Base-by-base conservation (phyloP, 2,329 filamentous ascomycete species). In the Nemania abortiva region DNA sequence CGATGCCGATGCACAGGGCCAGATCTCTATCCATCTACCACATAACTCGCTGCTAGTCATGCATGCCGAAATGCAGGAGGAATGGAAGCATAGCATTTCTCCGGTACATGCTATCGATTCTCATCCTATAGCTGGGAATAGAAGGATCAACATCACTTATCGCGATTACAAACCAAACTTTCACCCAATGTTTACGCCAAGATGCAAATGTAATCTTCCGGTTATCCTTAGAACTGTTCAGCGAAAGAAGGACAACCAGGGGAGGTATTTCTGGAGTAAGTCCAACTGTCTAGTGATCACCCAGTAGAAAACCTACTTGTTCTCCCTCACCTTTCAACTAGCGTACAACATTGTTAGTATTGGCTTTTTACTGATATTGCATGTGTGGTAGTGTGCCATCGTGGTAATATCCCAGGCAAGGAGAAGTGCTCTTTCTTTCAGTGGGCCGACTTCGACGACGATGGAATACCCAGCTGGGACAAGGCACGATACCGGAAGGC, bases 51-150 rank as follows among this genome's bases (percentile, higher is more conserved):
- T 98, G 0, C 86, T 99, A 0, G 86, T 98, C 10, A 98, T 99
- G 96, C 95, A 98, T 77, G 95, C 95, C 0, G 94, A 97, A 78
- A 98, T 97, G 93, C 95, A 98, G 77, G 95, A 98, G 77, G 91
- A 92, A 77, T 98, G 94, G 94, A 98, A 98, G 79, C 96, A 99
- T 79, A 88, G 89, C 73, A 92, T 99, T 52, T 85, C 90, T 0
- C 92, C 94, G 0, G 90, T 92, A 0, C 85, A 86, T 57, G 89
- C 90, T 3, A 92, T 98, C 67, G 91, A 94, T 70, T 93, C 94
- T 0, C 96, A 99, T 79, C 93, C 95, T 0, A 79, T 97, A 1
- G 88, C 95, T 0, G 91, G 91, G 0, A 94, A 90, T 74, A 90
- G 89, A 71, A 87, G 96, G 49, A 95, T 99, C 74, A 98, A 98